Evolutionary conservation across 768 basidiomycete species (phyloP).

Genomic region (Strobilomyces echinocephalus): DNA sequence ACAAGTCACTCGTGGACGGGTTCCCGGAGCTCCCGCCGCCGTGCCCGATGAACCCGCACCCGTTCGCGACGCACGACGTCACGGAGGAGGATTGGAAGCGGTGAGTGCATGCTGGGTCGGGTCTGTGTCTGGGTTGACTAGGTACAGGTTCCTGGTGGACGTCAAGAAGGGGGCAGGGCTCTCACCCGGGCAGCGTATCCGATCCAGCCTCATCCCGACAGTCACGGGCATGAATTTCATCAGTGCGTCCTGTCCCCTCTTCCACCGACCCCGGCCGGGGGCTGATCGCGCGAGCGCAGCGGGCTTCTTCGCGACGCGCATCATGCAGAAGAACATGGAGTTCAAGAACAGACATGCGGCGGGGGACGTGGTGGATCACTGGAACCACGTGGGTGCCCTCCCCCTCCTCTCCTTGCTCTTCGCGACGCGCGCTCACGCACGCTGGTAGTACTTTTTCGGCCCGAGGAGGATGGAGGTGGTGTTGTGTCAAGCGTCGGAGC

Average conservation of each 20-base stretch:
- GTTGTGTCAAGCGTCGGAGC: slow-evolving; percentile 31
- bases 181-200: slow-evolving; percentile 31
- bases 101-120: slow-evolving; percentile 15
- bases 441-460: slow-evolving; percentile 43
- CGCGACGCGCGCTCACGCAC: background rate
- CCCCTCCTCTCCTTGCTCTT: background rate
- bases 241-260: slow-evolving; percentile 7
- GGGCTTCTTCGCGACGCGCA: slow-evolving; percentile 13
- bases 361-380: slow-evolving; percentile 40
- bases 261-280: background rate
- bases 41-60: slow-evolving; percentile 37
- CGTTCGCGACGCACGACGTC: slow-evolving; percentile 49
- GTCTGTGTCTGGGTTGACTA: background rate
- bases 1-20: slow-evolving; percentile 33
- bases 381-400: slow-evolving; percentile 42
- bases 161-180: slow-evolving; percentile 33
- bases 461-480: slow-evolving; percentile 41
- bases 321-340: slow-evolving; percentile 26
- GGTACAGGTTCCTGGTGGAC: slow-evolving; percentile 33
- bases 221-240: slow-evolving; percentile 29
- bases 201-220: slow-evolving; percentile 28
- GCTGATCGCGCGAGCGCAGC: slow-evolving; percentile 6
- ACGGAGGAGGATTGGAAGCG: slow-evolving; percentile 46
- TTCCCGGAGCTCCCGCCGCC: slow-evolving; percentile 44
- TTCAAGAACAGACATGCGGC: slow-evolving; percentile 37